These are phyloP conservation scores for Solanum sparsipilum DNA, from an alignment of 257 asterid genomes.

Conservation along the genomic window DNA sequence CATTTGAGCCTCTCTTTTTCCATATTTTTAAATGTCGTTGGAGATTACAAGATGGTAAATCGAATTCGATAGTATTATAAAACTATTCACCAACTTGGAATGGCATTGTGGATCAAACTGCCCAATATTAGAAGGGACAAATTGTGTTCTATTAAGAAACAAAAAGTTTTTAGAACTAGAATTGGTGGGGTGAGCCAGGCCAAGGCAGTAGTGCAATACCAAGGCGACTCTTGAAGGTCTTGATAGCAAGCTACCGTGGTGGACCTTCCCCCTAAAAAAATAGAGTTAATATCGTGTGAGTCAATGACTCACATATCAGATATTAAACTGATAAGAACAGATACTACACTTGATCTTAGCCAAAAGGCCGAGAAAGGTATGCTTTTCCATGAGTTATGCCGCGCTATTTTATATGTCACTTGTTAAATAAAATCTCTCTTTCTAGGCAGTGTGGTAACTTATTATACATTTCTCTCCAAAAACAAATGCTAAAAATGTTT, in stretches of 20 bases:
- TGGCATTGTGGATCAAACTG: too few relatives aligned
- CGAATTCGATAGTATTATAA: too few relatives aligned
- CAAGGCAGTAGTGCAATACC: not conserved
- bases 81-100: too few relatives aligned
- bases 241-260: not conserved
- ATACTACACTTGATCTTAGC: slow-evolving; percentile 69
- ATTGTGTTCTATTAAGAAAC: not conserved
- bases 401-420: too few relatives aligned
- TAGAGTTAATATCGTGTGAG: not conserved
- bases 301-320: slow-evolving; percentile 26
- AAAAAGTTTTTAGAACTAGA: not conserved
- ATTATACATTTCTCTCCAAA: not conserved
- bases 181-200: not conserved
- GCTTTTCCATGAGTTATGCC: not conserved
- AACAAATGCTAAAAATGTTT: too few relatives aligned
- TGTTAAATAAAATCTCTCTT: too few relatives aligned
- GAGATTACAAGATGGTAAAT: too few relatives aligned
- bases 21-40: too few relatives aligned
- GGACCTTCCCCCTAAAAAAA: not conserved
- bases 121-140: not conserved
- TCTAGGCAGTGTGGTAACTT: too few relatives aligned
- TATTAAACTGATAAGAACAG: slow-evolving; percentile 79
- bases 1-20: too few relatives aligned
- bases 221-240: not conserved
- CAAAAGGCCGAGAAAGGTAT: slow-evolving; percentile 83